phyloP scores from a whole-genome alignment of 1,284 basidiomycete genomes.

The Trichosporon faecale region DNA sequence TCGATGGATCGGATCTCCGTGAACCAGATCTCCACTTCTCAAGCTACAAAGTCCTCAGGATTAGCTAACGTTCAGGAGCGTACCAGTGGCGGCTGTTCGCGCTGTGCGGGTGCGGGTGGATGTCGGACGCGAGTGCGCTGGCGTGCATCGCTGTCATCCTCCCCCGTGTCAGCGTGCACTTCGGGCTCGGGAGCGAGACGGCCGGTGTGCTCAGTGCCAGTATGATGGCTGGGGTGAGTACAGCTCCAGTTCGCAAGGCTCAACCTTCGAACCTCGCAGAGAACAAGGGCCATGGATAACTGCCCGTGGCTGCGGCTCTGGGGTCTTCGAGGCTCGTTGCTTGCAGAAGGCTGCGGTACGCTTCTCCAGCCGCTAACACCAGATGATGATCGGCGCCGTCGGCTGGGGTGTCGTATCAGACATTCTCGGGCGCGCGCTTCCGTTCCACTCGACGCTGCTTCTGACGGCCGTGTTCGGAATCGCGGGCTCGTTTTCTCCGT shows the following conservation, averaged over 20 bases:
- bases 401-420: slow-evolving; percentile 89
- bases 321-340: no score
- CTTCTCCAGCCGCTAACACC: slow-evolving; percentile 54
- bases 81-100: slow-evolving; percentile 29
- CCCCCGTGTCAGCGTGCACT: slow-evolving; percentile 86
- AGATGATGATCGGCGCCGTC: slow-evolving; percentile 95
- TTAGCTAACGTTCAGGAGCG: slow-evolving; percentile 29
- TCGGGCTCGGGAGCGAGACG: slow-evolving; percentile 52
- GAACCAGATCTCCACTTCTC: background rate
- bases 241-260: background rate
- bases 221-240: slow-evolving; percentile 57
- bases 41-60: background rate
- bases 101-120: slow-evolving; percentile 78
- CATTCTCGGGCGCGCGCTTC: slow-evolving; percentile 75
- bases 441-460: slow-evolving; percentile 89
- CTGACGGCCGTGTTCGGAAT: slow-evolving; percentile 87
- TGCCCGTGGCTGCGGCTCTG: no score
- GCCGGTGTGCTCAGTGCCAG: slow-evolving; percentile 37
- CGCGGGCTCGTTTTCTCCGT: slow-evolving; percentile 71
- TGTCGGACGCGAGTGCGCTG: slow-evolving; percentile 53
- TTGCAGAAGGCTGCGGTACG: no score
- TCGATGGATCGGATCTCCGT: background rate
- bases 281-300: no score
- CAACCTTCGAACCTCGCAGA: background rate
- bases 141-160: slow-evolving; percentile 71